A percentile compares a stretch with the other conserved stretches of the same genome.
phyloP scores from a whole-genome alignment of 1,284 basidiomycete species.

The Tremellales sp. region DNA sequence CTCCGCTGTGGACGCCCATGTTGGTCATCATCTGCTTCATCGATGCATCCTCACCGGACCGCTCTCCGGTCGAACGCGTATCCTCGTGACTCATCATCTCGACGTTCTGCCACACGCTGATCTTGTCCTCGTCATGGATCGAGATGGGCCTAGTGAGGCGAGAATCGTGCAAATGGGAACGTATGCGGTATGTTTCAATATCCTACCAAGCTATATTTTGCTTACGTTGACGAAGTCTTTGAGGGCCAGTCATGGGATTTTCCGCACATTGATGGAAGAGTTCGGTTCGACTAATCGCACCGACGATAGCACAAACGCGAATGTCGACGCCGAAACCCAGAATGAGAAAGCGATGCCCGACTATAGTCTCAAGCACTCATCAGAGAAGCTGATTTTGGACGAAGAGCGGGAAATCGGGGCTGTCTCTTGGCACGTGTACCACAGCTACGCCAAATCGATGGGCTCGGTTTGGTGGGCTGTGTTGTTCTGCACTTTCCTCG shows the following conservation, averaged over 20 bases:
- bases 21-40: constrained; percentile 39
- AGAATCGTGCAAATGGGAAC: background rate
- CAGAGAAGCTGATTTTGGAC: constrained; percentile 10
- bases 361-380: constrained; percentile 52
- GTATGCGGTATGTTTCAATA: constrained; percentile 1
- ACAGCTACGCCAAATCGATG: constrained; percentile 5
- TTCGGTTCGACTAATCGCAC: constrained; percentile 14
- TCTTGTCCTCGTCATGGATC: constrained; percentile 27
- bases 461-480: constrained; percentile 7
- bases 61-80: constrained; percentile 58
- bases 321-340: background rate
- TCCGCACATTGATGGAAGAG: constrained; percentile 14
- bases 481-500: background rate
- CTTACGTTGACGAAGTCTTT: background rate
- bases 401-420: constrained; percentile 23
- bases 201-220: no score
- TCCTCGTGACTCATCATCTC: constrained; percentile 65
- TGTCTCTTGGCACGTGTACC: constrained; percentile 16
- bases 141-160: constrained; percentile 3
- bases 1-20: constrained; percentile 64
- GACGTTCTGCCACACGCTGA: constrained; percentile 57
- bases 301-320: no score
- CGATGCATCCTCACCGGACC: constrained; percentile 59
- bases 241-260: no score
- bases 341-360: background rate